phyloP scores from a whole-genome alignment of 441 rosid species.

The Croton setiger region DNA sequence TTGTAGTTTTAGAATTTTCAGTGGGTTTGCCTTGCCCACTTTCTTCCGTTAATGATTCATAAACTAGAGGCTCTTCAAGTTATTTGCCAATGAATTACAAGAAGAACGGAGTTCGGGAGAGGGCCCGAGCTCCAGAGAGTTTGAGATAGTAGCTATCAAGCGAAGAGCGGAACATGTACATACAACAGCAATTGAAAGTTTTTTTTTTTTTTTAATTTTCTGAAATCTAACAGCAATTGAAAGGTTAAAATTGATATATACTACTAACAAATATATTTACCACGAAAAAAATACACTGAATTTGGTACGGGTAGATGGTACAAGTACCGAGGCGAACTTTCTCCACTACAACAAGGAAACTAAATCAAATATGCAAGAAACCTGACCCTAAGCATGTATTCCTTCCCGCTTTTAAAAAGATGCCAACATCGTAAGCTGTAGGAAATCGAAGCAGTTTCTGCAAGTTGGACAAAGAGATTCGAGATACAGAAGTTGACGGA shows the following conservation, averaged over 20 bases:
- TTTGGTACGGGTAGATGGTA: background rate
- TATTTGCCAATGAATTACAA: no score
- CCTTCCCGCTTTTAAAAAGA: background rate
- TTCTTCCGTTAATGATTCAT: no score
- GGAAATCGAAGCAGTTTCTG: constrained; percentile 3
- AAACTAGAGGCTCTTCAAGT: no score
- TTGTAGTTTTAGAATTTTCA: no score
- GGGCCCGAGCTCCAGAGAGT: no score
- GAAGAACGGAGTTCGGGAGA: no score
- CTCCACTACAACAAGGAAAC: background rate
- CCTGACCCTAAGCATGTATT: constrained; percentile 1
- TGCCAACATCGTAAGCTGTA: background rate
- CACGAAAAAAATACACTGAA: background rate
- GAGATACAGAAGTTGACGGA: background rate
- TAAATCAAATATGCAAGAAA: background rate
- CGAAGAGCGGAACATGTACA: no score
- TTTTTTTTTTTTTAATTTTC: no score
- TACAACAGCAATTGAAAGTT: background rate
- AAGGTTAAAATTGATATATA: background rate
- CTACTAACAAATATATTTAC: constrained; percentile 1
- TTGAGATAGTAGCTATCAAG: no score
- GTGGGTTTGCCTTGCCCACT: no score
- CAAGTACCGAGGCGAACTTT: background rate
- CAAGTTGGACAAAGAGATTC: background rate
- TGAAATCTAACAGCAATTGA: background rate